Base-by-base conservation (phyloP, 1,139 yeast species). In the Pichia sp. region DNA sequence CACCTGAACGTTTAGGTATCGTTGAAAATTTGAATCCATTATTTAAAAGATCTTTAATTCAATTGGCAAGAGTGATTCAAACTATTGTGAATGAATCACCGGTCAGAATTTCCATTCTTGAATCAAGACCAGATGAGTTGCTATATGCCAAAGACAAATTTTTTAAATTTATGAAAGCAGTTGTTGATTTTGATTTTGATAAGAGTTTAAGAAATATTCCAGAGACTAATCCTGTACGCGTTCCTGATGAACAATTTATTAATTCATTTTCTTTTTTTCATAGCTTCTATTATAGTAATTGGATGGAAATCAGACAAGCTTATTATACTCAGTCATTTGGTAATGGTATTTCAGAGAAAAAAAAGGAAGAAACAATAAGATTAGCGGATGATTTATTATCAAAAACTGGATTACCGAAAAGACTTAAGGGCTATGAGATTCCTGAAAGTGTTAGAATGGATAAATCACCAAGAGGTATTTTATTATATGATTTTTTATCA, bases 41-140 rank as follows among this genome's bases (percentile, higher is more conserved):
- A 34, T 80, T 83, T 9, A 83, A 89, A 56, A 74, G 96, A 55
- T 78, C 89, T 0, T 73, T 87, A 47, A 83, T 92, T 60, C 83
- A 86, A 54, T 68, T 92, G 43, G 97, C 96, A 4, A 87, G 89
- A 60, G 81, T 86, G 33, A 70, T 90, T 41, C 98, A 92, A 67
- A 81, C 85, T 57, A 76, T 90, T 70, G 97, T 96, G 0, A 92
- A 92, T 60, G 90, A 88, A 40, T 68, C 73, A 2, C 69, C 81
- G 25, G 66, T 81, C 31, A 83, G 78, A 61, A 79, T 87, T 80
- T 81, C 84, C 2, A 67, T 79, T 1, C 62, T 85, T 42, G 66
- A 66, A 28, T 50, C 69, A 2, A 67, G 71, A 48, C 62, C 63
- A 41, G 74, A 69, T 0, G 77, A 76, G 49, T 62, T 85, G 43